These are phyloP conservation scores for Artemisia tridentata DNA, from an alignment of 129 eudicot genomes.

Conservation along the genomic window DNA sequence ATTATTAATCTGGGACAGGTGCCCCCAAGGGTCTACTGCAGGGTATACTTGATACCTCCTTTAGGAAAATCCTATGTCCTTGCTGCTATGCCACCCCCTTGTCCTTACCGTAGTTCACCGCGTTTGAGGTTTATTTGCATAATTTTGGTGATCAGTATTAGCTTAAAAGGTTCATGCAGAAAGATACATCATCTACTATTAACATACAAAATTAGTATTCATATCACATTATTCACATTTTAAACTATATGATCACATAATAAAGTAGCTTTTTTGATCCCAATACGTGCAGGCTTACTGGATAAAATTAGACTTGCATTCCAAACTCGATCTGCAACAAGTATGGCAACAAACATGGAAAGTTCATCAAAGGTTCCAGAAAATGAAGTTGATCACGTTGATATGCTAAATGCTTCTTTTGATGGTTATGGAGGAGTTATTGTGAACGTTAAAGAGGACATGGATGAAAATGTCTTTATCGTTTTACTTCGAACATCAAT, in stretches of 20 bases:
- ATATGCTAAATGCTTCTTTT: constrained; percentile 31
- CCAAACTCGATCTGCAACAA: constrained; percentile 16
- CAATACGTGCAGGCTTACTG: constrained; percentile 11
- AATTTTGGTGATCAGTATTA: too few species aligned
- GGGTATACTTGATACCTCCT: too few species aligned
- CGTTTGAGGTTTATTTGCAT: too few species aligned
- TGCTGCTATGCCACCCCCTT: too few species aligned
- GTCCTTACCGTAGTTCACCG: too few species aligned
- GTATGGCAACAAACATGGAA: constrained; percentile 17
- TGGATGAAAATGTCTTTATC: constrained; percentile 35
- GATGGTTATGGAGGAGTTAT: constrained; percentile 51
- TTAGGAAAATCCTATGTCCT: too few species aligned
- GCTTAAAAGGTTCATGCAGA: too few species aligned
- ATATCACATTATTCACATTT: not conserved
- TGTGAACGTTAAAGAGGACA: constrained; percentile 35
- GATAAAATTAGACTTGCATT: constrained; percentile 1
- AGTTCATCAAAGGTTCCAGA: constrained; percentile 19
- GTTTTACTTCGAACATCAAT: constrained; percentile 47
- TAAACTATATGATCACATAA: not conserved
- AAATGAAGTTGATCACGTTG: constrained; percentile 26
- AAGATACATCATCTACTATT: too few species aligned
- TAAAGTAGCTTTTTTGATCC: not conserved
- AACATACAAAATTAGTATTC: not conserved
- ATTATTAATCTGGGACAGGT: too few species aligned
- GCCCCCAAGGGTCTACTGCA: too few species aligned